These are phyloP conservation scores for Daldinia vernicosa DNA, from an alignment of 495 filamentous ascomycete species.

Conservation along the genomic window DNA sequence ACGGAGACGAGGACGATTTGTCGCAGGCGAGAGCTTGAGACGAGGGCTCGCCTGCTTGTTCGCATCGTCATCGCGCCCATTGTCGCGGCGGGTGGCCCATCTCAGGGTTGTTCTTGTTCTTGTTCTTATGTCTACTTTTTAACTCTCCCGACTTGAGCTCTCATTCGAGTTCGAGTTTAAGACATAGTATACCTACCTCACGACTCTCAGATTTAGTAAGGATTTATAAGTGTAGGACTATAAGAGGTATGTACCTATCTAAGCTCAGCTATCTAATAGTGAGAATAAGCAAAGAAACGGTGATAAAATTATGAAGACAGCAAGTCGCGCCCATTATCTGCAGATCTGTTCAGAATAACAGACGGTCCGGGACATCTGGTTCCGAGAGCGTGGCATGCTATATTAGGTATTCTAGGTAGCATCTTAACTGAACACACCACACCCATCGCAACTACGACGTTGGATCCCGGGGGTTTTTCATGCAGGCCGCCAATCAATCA, in stretches of 20 bases:
- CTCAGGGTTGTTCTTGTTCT: constrained; percentile 2
- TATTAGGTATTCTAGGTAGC: not conserved
- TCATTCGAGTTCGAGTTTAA: not conserved
- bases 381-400: constrained; percentile 22
- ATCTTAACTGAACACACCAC: not conserved
- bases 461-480: constrained; percentile 17
- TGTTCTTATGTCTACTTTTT: not conserved
- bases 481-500: constrained; percentile 38
- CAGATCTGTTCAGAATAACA: constrained; percentile 26
- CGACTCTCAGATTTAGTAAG: not conserved
- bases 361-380: constrained; percentile 29
- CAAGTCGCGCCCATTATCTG: constrained; percentile 8
- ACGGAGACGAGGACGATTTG: constrained; percentile 45
- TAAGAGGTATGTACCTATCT: too few relatives aligned
- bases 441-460: not conserved
- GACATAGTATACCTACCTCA: not conserved
- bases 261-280: not conserved
- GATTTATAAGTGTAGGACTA: too few relatives aligned
- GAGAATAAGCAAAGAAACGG: not conserved
- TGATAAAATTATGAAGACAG: not conserved
- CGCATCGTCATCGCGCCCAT: constrained; percentile 29
- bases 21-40: constrained; percentile 44
- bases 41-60: constrained; percentile 9
- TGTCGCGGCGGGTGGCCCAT: constrained; percentile 1
- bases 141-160: not conserved